Percentiles rank a stretch among this genome's conserved stretches.
Conservation (phyloP, 805 yeast species). For the Candida mattraensis region DNA sequence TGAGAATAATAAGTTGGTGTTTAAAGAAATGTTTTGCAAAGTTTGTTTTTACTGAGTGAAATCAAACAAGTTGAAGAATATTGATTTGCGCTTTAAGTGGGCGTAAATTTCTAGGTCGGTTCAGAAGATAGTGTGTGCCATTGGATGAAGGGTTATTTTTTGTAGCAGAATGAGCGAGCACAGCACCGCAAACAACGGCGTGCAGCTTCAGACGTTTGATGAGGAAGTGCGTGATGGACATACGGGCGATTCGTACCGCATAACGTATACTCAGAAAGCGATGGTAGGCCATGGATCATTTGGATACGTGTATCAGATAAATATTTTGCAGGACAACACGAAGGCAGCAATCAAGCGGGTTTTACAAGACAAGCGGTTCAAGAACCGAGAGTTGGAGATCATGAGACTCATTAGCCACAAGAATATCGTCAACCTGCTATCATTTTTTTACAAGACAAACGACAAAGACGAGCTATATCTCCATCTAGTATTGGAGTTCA, state of each 20-base stretch:
- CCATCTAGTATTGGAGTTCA: constrained; percentile 84
- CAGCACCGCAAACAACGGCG: constrained; percentile 8
- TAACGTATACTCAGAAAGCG: constrained; percentile 77
- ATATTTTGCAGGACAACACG: constrained; percentile 68
- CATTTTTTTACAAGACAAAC: constrained; percentile 72
- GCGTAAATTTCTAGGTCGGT: too few species aligned
- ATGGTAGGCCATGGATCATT: constrained; percentile 99
- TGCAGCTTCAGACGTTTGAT: constrained; percentile 36
- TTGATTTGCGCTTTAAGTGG: background rate
- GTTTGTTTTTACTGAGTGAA: background rate
- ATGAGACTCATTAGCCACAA: constrained; percentile 88
- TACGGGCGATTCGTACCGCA: constrained; percentile 58
- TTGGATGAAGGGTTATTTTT: constrained; percentile 1
- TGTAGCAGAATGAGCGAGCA: constrained; percentile 5
- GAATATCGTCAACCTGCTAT: constrained; percentile 83
- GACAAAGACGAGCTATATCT: constrained; percentile 77
- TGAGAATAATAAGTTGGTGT: constrained; percentile 5
- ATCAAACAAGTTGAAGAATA: background rate
- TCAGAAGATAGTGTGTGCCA: too few species aligned
- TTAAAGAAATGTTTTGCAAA: too few species aligned
- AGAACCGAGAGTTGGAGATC: constrained; percentile 91
- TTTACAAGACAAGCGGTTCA: constrained; percentile 92
- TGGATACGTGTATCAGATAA: constrained; percentile 94
- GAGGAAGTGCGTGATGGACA: constrained; percentile 74
- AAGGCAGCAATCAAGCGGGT: constrained; percentile 94